These are phyloP conservation scores for Alternaria dauci DNA, from an alignment of 2,329 filamentous ascomycete species.

Conservation along the genomic window DNA sequence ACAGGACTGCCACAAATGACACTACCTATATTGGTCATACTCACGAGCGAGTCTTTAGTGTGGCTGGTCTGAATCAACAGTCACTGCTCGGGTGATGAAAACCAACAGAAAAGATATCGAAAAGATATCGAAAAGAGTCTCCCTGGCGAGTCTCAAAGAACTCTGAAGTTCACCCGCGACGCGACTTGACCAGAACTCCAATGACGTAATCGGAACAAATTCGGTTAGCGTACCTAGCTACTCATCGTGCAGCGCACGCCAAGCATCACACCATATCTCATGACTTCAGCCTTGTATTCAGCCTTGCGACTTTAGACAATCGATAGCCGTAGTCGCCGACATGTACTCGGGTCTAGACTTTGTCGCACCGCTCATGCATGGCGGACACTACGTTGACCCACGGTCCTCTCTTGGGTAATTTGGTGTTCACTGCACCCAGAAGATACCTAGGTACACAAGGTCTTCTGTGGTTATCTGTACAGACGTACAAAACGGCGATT, in stretches of 20 bases:
- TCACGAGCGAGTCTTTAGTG: background rate
- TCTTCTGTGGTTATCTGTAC: no score
- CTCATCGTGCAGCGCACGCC: background rate
- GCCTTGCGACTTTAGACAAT: background rate
- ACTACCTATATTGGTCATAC: background rate
- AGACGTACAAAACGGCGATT: no score
- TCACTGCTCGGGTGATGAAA: background rate
- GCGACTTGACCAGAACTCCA: background rate
- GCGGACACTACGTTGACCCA: no score
- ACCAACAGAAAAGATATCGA: background rate
- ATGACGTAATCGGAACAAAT: background rate
- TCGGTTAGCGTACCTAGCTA: background rate
- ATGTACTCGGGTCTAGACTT: background rate
- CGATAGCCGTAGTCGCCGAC: background rate
- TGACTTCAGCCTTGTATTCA: conserved; percentile 1
- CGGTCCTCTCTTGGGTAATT: no score
- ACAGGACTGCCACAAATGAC: no score
- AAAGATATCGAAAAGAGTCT: background rate
- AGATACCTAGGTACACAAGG: no score
- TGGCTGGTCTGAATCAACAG: background rate
- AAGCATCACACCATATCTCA: background rate
- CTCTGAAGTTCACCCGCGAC: background rate
- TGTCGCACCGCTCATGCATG: background rate
- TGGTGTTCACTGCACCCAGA: no score
- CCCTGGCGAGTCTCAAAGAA: no score